Evolutionary conservation across 1,139 yeast species (phyloP).

Genomic region (Nadsonia starkeyi-henricii): DNA sequence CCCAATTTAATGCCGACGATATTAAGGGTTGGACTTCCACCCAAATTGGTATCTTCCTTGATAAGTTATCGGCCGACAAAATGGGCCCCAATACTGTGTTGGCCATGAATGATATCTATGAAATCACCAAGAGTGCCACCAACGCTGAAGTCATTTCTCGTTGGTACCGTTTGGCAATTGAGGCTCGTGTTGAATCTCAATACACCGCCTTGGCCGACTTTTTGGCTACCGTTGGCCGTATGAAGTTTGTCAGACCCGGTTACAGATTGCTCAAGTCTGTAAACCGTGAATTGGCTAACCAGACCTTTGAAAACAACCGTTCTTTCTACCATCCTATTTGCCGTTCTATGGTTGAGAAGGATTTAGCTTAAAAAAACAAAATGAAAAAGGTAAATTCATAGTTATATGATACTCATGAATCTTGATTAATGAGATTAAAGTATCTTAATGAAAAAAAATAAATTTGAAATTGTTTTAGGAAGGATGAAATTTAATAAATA

Average conservation of each 20-base stretch:
- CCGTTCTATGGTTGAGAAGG: conserved; percentile 63
- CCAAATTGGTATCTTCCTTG: conserved; percentile 69
- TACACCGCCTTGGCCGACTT: conserved; percentile 53
- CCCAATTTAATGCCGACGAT: conserved; percentile 29
- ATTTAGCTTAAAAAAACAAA: conserved; percentile 30
- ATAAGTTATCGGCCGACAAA: conserved; percentile 24
- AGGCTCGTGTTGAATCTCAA: conserved; percentile 28
- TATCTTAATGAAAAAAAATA: too few relatives aligned
- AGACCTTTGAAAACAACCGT: conserved; percentile 47
- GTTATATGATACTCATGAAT: too few relatives aligned
- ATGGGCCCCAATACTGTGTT: conserved; percentile 17
- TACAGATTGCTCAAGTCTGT: conserved; percentile 50
- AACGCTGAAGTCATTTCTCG: conserved; percentile 77
- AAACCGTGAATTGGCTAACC: conserved; percentile 50
- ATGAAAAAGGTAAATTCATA: too few relatives aligned
- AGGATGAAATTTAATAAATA: too few relatives aligned
- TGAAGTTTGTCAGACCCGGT: conserved; percentile 90
- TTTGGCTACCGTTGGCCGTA: conserved; percentile 86
- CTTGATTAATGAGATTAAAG: too few relatives aligned
- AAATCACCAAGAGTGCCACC: conserved; percentile 32
- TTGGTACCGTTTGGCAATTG: conserved; percentile 44
- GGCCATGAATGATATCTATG: conserved; percentile 34
- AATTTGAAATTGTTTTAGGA: too few relatives aligned
- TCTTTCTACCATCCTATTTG: conserved; percentile 75
- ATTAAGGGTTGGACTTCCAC: conserved; percentile 48